A percentile compares a stretch with the other conserved stretches of the same genome.
Evolutionary conservation across 2,329 filamentous ascomycete species (phyloP).

Genomic region (Zasmidium cellare): DNA sequence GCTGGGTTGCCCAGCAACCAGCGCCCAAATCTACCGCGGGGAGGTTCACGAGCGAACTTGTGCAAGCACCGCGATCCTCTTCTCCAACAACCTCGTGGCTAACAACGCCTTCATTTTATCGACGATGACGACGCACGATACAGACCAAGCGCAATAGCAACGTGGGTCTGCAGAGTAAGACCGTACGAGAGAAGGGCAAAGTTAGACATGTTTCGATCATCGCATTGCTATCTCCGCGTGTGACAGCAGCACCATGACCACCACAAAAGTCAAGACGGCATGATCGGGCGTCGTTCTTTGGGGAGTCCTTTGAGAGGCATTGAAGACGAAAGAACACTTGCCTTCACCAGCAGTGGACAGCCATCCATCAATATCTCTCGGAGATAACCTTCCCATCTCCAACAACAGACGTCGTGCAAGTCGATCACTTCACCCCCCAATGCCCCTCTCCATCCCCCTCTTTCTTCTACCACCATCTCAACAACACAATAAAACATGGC

Average conservation of each 20-base stretch:
- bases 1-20: background rate
- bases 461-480: background rate
- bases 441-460: background rate
- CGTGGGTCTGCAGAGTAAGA: too few relatives aligned
- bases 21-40: too few relatives aligned
- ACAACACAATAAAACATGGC: constrained; percentile 19
- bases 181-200: too few relatives aligned
- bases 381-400: background rate
- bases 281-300: too few relatives aligned
- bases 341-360: too few relatives aligned
- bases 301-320: too few relatives aligned
- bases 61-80: background rate
- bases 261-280: too few relatives aligned
- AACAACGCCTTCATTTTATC: background rate
- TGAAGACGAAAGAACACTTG: too few relatives aligned
- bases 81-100: background rate
- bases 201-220: background rate
- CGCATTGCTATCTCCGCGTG: background rate
- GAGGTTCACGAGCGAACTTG: background rate
- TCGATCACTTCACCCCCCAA: background rate
- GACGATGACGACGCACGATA: background rate
- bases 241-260: too few relatives aligned
- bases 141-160: background rate
- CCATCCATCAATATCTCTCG: background rate
- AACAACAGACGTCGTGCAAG: background rate